A percentile compares a stretch with the other conserved stretches of the same genome.
These are phyloP conservation scores for Ganoderma meredithae DNA, from an alignment of 1,284 basidiomycete genomes.

Conservation along the genomic window DNA sequence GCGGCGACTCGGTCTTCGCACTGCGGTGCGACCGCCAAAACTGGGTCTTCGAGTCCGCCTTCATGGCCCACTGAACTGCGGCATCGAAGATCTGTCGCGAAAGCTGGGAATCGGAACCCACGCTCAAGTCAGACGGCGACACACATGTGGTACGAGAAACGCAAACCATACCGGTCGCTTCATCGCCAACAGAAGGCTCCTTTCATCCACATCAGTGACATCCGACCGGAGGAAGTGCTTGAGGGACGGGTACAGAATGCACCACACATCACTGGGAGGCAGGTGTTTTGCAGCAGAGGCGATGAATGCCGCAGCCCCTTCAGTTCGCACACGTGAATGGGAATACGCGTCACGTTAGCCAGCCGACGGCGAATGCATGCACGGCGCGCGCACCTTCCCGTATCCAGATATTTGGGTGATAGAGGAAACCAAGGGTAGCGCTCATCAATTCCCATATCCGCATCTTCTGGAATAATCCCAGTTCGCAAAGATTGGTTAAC, in stretches of 20 bases:
- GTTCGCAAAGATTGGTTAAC: slow-evolving; percentile 85
- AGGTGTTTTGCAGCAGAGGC: slow-evolving; percentile 84
- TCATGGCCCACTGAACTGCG: slow-evolving; percentile 89
- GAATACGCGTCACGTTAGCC: not conserved
- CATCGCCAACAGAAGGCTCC: slow-evolving; percentile 76
- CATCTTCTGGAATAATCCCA: slow-evolving; percentile 89
- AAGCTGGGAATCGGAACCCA: slow-evolving; percentile 53
- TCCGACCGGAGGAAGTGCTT: slow-evolving; percentile 89
- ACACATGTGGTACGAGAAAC: not conserved
- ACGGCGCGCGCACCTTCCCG: slow-evolving; percentile 70
- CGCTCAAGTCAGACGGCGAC: slow-evolving; percentile 9
- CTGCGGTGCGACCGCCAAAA: slow-evolving; percentile 76
- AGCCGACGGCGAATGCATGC: not conserved
- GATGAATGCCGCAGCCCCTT: slow-evolving; percentile 88
- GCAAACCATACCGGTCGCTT: slow-evolving; percentile 73
- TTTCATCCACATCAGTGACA: slow-evolving; percentile 79
- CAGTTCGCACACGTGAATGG: slow-evolving; percentile 13
- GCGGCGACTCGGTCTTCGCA: slow-evolving; percentile 67
- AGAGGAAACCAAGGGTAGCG: slow-evolving; percentile 86
- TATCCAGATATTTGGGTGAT: slow-evolving; percentile 98
- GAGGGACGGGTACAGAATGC: slow-evolving; percentile 92
- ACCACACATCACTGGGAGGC: slow-evolving; percentile 91
- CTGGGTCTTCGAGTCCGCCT: slow-evolving; percentile 65
- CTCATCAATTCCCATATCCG: slow-evolving; percentile 95
- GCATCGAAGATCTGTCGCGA: slow-evolving; percentile 85